Conservation (phyloP, 2,329 filamentous ascomycete genomes). For the Fusarium udum region DNA sequence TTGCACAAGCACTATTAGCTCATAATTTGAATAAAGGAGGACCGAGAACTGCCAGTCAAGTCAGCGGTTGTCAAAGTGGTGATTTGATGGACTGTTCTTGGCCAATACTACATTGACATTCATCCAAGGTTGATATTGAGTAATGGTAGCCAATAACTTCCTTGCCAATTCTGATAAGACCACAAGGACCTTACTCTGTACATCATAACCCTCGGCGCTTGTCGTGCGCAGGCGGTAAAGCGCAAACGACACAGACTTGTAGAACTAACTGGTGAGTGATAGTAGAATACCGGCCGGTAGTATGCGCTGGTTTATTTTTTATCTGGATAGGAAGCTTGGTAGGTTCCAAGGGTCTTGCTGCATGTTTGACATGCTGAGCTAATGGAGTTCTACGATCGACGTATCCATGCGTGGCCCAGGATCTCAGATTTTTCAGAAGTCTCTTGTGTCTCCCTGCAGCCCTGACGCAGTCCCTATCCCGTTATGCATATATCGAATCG, state of each 20-base stretch:
- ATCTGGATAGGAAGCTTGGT: constrained; percentile 39
- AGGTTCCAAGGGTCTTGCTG: constrained; percentile 32
- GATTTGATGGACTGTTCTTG: neutral
- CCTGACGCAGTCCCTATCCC: neutral
- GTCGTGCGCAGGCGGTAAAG: neutral
- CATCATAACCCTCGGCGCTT: neutral
- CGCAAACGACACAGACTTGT: neutral
- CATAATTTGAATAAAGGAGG: neutral
- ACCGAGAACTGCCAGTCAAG: neutral
- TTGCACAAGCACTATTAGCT: neutral
- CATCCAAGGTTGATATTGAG: neutral
- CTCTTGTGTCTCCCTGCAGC: neutral
- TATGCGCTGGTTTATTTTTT: constrained; percentile 5
- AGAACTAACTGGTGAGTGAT: neutral
- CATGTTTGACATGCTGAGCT: constrained; percentile 36
- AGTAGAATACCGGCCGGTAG: neutral
- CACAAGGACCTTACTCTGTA: neutral
- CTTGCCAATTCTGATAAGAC: neutral
- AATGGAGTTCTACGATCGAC: constrained; percentile 38
- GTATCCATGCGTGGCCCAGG: constrained; percentile 31
- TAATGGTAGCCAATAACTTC: neutral
- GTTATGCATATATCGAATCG: neutral
- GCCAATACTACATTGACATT: neutral
- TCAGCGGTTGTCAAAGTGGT: neutral
- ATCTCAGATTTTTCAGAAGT: constrained; percentile 13